Base-by-base conservation (phyloP, 768 basidiomycete species). In the Leccinum ochraceum region DNA sequence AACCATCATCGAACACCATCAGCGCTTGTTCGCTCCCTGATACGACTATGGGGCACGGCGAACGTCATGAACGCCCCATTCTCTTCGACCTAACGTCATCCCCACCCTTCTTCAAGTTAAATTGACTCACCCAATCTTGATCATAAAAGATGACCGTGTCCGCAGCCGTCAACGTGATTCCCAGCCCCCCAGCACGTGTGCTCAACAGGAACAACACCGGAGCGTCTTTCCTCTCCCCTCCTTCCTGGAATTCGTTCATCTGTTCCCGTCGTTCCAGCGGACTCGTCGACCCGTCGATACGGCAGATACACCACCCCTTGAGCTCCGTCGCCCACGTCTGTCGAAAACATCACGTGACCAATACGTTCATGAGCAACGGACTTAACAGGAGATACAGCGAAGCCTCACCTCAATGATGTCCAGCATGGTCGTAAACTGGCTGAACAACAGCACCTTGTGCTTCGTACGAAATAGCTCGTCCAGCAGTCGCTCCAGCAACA, bases 351-450 rank as follows among this genome's bases (percentile, higher is more conserved):
- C 44, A 22, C 30, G 17, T 5, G 11, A 28, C 20, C 56, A 26
- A 9, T 30, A 9, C 36, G 13, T 8, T 11, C 36, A 17, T 54
- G n/a, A 56, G 51, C 10, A 24, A 9, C 1, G n/a, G n/a, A 3
- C 20, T 13, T 14, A n/a, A 9, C 13, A 17, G 22, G 30, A 59
- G 17, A 24, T 7, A 6, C 24, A 49, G 48, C 13, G 4, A n/a
- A 46, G 24, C 66, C 78, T 6, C 64, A 93, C 92, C 81, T 97
- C 89, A 53, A 99, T 92, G 66, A 99, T 89, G 69, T 99, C 90
- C 58, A 98, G 78, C 94, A 98, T 94, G 4, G 89, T 94, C 51
- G 91, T 95, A 75, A 99, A 98, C 75, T 99, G 96, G 59, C 91
- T 92, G 74, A 91, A 92, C 13, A 91, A 69, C n/a, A 95, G 75